Base-by-base conservation (phyloP, 371 early-diverging fungal species). In the Syncephalastrum sp. region DNA sequence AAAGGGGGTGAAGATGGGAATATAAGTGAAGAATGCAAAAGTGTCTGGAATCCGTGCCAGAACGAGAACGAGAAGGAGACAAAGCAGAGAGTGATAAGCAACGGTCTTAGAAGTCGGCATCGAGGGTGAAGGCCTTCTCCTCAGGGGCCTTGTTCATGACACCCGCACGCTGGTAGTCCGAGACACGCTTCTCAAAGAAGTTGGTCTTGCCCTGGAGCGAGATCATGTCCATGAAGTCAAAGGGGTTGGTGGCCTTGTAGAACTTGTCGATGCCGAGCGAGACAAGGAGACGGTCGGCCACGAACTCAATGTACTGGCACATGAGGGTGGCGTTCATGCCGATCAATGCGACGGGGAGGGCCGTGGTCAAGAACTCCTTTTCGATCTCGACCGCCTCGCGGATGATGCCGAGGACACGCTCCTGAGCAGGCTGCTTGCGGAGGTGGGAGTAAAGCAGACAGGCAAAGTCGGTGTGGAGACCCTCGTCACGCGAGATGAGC, bases 221-320 rank as follows among this genome's bases (percentile, higher is more conserved):
- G 71, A 99, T 99, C 83, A 98, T 79, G 70, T 99, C 99, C 99
- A 99, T 99, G 68, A 99, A 99, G 73, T 99, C 99, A 65, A 99
- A 99, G 47, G 99, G 99, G 72, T 99, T 99, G 64, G 88, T 79
- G 3, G 83, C 86, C 43, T 92, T 87, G 84, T 93, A 99, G 60
- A 85, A 68, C 82, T 99, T 99, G 48, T 75, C 69, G 56, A 87
- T 85, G 24, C 96, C 97, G 29, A 99, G 85, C n/a, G 93, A 89
- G 19, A 96, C 91, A 50, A 99, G 75, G 33, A 99, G 81, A 54
- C 97, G 83, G 71, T 99, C 99, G 14, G 99, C 99, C 3, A 99
- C 99, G 81, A 98, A 99, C 80, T 99, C 99, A 68, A 99, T 99
- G 82, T 99, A 99, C 79, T 90, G 88, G 62, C 90, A 88, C 99